Conservation (phyloP, 352 stramenopile species). For the Nothophytophthora sp. region DNA sequence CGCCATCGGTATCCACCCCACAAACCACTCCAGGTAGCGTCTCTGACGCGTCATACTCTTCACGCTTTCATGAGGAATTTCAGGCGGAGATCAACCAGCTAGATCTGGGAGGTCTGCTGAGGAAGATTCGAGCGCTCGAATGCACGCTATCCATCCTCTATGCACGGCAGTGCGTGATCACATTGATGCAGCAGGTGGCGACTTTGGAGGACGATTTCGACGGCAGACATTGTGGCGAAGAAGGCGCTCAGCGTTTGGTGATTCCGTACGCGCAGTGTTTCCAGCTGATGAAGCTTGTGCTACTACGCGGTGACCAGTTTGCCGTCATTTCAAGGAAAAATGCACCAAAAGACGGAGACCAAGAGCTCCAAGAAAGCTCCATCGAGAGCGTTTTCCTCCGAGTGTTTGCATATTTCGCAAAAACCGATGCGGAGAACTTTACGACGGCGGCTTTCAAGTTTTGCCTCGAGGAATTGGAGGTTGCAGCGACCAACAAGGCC, state of each 20-base stretch:
- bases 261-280: constrained; percentile 34
- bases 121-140: constrained; percentile 24
- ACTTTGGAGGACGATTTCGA: not conserved
- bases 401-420: constrained; percentile 12
- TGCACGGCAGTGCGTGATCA: constrained; percentile 22
- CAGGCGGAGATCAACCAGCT: constrained; percentile 21
- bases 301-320: constrained; percentile 60
- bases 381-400: constrained; percentile 14
- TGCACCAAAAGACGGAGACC: not conserved
- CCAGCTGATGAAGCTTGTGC: constrained; percentile 45
- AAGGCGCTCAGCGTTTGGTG: not conserved
- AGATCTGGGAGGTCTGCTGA: constrained; percentile 13
- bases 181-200: constrained; percentile 15
- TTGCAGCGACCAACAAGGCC: constrained; percentile 36
- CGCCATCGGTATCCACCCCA: not conserved
- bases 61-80: constrained; percentile 27
- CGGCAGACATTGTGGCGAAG: not conserved
- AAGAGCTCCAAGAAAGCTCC: constrained; percentile 8
- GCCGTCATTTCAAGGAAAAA: constrained; percentile 6
- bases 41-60: not conserved
- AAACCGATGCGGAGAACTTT: constrained; percentile 8
- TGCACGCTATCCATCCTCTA: constrained; percentile 35
- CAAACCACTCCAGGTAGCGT: constrained; percentile 1
- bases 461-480: constrained; percentile 64
- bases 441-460: constrained; percentile 41